These are phyloP conservation scores for Penicillium sp. DNA, from an alignment of 2,329 filamentous ascomycete species.

Conservation along the genomic window DNA sequence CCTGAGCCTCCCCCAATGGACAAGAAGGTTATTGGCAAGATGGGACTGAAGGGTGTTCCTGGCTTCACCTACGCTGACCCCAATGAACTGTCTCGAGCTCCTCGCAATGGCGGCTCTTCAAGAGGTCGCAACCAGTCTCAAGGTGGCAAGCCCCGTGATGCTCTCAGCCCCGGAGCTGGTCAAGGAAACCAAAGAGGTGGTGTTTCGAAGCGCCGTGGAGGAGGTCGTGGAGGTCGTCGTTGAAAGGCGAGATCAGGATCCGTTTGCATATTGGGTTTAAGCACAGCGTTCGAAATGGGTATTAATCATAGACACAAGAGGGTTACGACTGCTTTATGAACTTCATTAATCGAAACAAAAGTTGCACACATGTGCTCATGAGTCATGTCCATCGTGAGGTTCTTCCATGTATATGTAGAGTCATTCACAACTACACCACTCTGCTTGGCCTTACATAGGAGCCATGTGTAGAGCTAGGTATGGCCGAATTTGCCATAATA, in stretches of 20 bases:
- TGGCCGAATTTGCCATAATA: neutral
- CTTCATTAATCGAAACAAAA: conserved; percentile 3
- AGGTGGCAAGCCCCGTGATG: conserved; percentile 23
- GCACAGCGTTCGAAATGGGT: neutral
- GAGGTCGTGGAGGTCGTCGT: conserved; percentile 16
- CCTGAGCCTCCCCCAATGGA: conserved; percentile 39
- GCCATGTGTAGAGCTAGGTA: neutral
- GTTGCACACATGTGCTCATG: neutral
- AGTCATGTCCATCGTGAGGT: neutral
- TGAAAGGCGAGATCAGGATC: conserved; percentile 8
- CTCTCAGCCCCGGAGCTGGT: conserved; percentile 24
- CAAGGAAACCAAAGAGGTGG: conserved; percentile 18
- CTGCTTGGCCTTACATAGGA: neutral
- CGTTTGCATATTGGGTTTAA: conserved; percentile 2
- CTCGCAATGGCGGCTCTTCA: neutral
- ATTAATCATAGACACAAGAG: conserved; percentile 4
- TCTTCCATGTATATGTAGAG: neutral
- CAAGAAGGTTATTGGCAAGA: conserved; percentile 38
- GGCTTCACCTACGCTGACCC: conserved; percentile 32
- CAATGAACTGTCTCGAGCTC: conserved; percentile 9
- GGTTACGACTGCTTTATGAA: conserved; percentile 4
- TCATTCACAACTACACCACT: neutral
- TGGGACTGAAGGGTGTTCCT: conserved; percentile 40
- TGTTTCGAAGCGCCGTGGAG: conserved; percentile 23
- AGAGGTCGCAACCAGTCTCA: conserved; percentile 15